These are phyloP conservation scores for Didymellaceae sp. DNA, from an alignment of 2,329 filamentous ascomycete species.

Conservation along the genomic window DNA sequence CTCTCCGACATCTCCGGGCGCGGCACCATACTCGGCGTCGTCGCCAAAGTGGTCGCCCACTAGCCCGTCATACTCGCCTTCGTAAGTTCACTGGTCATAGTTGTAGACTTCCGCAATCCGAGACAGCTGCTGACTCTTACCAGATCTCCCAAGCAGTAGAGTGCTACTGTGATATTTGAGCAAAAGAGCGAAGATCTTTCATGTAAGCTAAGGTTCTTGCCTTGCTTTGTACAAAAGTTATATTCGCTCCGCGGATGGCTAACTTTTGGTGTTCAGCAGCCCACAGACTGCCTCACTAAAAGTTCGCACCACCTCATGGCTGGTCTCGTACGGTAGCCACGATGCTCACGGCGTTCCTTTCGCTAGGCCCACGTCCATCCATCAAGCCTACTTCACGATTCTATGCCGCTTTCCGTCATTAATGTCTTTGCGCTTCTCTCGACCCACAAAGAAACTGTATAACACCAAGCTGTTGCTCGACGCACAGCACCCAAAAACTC, in stretches of 20 bases:
- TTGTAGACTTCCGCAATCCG: constrained; percentile 24
- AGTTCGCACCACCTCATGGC: constrained; percentile 24
- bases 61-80: constrained; percentile 52
- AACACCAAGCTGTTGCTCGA: constrained; percentile 16
- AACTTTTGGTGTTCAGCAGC: constrained; percentile 36
- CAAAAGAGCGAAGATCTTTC: constrained; percentile 6
- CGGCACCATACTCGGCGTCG: constrained; percentile 29
- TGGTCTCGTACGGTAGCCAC: constrained; percentile 22
- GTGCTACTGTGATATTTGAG: constrained; percentile 1
- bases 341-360: constrained; percentile 43
- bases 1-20: constrained; percentile 49
- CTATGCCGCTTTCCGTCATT: constrained; percentile 3
- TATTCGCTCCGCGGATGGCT: constrained; percentile 40
- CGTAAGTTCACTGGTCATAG: constrained; percentile 49
- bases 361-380: constrained; percentile 44
- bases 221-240: constrained; percentile 45
- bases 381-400: constrained; percentile 6
- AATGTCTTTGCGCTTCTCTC: constrained; percentile 16
- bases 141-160: constrained; percentile 47
- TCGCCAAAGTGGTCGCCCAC: constrained; percentile 55
- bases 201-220: constrained; percentile 44
- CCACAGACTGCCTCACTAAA: constrained; percentile 29
- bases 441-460: constrained; percentile 17
- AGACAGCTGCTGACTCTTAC: constrained; percentile 27
- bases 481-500: constrained; percentile 21